Evolutionary conservation across 2,329 filamentous ascomycete genomes (phyloP).

Genomic region (Aspergillus viridinutans): DNA sequence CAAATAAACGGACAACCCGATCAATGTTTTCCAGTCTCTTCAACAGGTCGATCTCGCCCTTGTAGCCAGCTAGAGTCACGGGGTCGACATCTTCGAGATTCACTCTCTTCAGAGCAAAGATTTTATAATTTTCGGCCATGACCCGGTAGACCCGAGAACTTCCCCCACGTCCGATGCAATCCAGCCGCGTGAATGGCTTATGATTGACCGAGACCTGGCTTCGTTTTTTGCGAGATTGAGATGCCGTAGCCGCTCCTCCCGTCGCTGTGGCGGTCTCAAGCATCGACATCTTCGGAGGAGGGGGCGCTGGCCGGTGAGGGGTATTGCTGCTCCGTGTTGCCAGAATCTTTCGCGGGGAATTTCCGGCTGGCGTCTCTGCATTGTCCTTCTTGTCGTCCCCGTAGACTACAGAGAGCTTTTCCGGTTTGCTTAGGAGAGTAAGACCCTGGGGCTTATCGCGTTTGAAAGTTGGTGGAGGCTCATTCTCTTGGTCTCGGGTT

Average conservation of each 20-base stretch:
- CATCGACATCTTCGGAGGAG: constrained; percentile 94
- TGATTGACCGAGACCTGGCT: constrained; percentile 86
- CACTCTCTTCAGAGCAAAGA: constrained; percentile 90
- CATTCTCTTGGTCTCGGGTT: constrained; percentile 78
- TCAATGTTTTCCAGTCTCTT: constrained; percentile 78
- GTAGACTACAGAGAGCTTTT: constrained; percentile 51
- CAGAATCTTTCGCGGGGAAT: constrained; percentile 46
- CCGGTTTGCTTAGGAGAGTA: constrained; percentile 53
- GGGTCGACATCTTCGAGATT: constrained; percentile 88
- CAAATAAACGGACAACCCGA: constrained; percentile 82
- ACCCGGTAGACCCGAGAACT: constrained; percentile 94
- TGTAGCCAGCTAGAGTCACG: constrained; percentile 75
- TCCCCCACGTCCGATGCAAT: constrained; percentile 86
- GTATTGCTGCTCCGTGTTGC: constrained; percentile 61
- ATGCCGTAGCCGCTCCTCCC: constrained; percentile 72
- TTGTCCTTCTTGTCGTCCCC: constrained; percentile 41
- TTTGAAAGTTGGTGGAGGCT: constrained; percentile 66
- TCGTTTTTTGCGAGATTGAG: constrained; percentile 69
- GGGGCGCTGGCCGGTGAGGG: constrained; percentile 70
- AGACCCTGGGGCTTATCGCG: constrained; percentile 55
- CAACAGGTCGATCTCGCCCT: constrained; percentile 90
- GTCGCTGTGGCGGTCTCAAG: constrained; percentile 84
- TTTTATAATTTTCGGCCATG: constrained; percentile 93
- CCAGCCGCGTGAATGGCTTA: constrained; percentile 82
- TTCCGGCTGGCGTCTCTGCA: constrained; percentile 43